Percentiles rank a stretch among this genome's conserved stretches.
Conservation (phyloP, 2,329 filamentous ascomycete genomes). For the Trichoderma asperellum region DNA sequence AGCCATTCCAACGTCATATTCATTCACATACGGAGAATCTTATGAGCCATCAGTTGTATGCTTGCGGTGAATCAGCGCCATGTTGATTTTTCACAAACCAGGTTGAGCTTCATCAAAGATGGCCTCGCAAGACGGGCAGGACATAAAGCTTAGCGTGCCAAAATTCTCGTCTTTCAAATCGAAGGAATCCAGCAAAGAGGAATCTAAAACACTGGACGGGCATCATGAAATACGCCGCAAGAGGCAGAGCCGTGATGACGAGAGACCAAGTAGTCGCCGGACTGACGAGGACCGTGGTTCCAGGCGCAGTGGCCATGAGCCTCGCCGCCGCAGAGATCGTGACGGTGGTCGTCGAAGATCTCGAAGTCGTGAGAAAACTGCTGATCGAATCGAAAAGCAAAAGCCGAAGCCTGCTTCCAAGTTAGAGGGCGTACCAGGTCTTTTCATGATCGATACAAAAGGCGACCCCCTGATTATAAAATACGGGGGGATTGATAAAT, state of each 20-base stretch:
- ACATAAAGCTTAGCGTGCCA: constrained; percentile 47
- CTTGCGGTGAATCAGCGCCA: background rate
- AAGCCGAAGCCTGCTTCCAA: constrained; percentile 7
- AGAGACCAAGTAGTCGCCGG: constrained; percentile 12
- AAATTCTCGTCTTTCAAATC: constrained; percentile 76
- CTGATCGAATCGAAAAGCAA: constrained; percentile 5
- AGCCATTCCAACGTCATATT: background rate
- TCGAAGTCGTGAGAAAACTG: constrained; percentile 12
- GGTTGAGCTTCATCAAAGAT: constrained; percentile 15
- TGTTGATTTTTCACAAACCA: background rate
- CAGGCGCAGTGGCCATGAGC: constrained; percentile 30
- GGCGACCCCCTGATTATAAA: constrained; percentile 76
- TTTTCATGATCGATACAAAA: constrained; percentile 69
- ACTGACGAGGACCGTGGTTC: constrained; percentile 29
- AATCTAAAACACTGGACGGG: constrained; percentile 29
- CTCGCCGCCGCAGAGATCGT: constrained; percentile 31
- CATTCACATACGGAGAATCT: background rate
- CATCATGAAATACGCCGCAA: constrained; percentile 10
- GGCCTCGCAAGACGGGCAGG: constrained; percentile 13
- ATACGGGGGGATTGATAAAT: constrained; percentile 75
- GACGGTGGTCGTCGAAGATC: constrained; percentile 19
- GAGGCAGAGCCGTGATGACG: constrained; percentile 32
- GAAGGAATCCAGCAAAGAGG: constrained; percentile 43
- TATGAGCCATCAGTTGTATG: background rate
- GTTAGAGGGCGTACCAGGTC: constrained; percentile 33